Evolutionary conservation across 305 asterid species (phyloP).

Genomic region (Solanum hybrid): DNA sequence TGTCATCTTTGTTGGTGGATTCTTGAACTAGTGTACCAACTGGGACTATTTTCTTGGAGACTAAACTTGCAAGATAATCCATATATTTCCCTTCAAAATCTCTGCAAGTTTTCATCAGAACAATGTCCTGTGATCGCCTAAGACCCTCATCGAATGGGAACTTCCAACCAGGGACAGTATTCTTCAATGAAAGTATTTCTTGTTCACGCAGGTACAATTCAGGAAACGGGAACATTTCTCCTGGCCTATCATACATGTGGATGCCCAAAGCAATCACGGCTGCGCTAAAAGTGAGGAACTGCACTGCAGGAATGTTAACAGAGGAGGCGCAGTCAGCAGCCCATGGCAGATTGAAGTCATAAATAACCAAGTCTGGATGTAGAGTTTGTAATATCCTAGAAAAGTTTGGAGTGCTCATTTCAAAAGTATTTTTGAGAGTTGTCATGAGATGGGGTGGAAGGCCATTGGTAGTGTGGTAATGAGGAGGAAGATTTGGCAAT

Average conservation of each 20-base stretch:
- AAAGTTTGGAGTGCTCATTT: slow-evolving; percentile 29
- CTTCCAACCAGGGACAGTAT: slow-evolving; percentile 15
- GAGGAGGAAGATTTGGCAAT: not conserved
- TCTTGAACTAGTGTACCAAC: not conserved
- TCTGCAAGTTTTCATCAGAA: not conserved
- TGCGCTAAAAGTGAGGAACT: slow-evolving; percentile 32
- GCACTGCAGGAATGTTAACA: slow-evolving; percentile 32
- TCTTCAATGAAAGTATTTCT: slow-evolving; percentile 1
- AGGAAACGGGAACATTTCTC: slow-evolving; percentile 35
- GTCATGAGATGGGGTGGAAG: not conserved
- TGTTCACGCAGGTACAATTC: slow-evolving; percentile 13
- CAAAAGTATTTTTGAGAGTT: not conserved
- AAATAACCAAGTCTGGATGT: slow-evolving; percentile 43
- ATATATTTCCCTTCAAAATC: slow-evolving; percentile 16
- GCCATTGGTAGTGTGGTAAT: not conserved
- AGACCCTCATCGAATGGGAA: not conserved
- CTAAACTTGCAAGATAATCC: slow-evolving; percentile 1
- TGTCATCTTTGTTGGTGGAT: not conserved
- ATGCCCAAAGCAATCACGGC: slow-evolving; percentile 12
- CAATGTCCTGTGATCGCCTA: not conserved
- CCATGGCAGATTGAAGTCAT: slow-evolving; percentile 53
- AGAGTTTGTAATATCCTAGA: slow-evolving; percentile 28
- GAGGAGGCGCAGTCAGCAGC: slow-evolving; percentile 27
- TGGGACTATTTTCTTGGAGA: not conserved
- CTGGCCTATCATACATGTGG: not conserved